Conservation (phyloP, 208 protist species). For the Leishmania mexicana region DNA sequence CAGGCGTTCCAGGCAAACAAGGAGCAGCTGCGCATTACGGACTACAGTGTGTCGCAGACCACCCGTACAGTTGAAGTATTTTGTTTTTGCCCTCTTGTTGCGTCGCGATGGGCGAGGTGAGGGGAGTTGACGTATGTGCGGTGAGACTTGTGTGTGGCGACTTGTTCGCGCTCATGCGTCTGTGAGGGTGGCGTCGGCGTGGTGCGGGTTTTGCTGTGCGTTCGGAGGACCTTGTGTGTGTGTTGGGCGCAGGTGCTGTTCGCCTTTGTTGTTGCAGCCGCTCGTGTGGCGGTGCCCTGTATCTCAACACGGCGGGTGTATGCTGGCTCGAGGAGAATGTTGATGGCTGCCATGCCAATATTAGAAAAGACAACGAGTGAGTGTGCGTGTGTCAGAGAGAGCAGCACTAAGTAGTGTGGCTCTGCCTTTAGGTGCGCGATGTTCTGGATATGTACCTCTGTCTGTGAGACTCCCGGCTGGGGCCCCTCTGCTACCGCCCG, state of each 20-base stretch:
- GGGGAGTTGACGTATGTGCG: no score
- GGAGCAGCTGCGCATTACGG: conserved; percentile 35
- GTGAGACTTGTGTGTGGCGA: no score
- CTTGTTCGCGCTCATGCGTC: no score
- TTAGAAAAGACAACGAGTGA: background rate
- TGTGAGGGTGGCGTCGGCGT: no score
- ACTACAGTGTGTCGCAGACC: conserved; percentile 83
- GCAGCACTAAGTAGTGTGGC: background rate
- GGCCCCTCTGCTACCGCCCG: background rate
- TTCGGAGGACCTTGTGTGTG: no score
- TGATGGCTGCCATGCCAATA: no score
- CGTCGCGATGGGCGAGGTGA: background rate
- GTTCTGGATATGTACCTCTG: background rate
- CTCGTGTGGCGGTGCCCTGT: no score
- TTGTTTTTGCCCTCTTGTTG: background rate
- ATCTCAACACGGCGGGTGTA: no score
- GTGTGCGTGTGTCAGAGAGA: background rate
- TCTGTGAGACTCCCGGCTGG: background rate
- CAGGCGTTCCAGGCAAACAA: conserved; percentile 41
- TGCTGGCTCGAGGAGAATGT: no score
- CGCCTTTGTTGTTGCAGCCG: no score
- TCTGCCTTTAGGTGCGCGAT: background rate
- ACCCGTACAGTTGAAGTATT: conserved; percentile 57
- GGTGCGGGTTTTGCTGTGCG: no score
- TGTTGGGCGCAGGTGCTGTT: no score